Conservation (phyloP, 345 rosid species). For the Hibiscus syriacus region DNA sequence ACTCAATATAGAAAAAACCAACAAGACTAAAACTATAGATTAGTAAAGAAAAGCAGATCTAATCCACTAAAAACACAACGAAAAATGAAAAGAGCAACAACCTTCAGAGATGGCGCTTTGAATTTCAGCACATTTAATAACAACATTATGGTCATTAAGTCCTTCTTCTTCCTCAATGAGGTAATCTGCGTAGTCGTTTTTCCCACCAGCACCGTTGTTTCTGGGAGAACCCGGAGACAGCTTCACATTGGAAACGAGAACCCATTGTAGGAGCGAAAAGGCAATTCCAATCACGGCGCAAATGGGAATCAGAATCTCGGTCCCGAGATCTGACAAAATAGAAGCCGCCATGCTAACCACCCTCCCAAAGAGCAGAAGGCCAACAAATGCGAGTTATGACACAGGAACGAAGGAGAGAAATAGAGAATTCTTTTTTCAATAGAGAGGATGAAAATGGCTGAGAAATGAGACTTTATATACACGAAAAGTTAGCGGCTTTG, state of each 20-base stretch:
- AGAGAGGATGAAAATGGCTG: not conserved
- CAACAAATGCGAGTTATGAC: not conserved
- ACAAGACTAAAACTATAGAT: not conserved
- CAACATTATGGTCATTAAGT: slow-evolving; percentile 72
- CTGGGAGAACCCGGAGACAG: slow-evolving; percentile 28
- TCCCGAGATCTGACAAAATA: slow-evolving; percentile 60
- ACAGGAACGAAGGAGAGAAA: not conserved
- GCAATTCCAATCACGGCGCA: slow-evolving; percentile 75
- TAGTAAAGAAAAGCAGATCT: not conserved
- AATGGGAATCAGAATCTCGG: slow-evolving; percentile 73
- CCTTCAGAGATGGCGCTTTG: slow-evolving; percentile 86
- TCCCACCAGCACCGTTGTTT: slow-evolving; percentile 20
- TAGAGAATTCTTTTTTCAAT: not conserved
- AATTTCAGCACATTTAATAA: slow-evolving; percentile 79
- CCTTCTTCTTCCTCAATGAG: slow-evolving; percentile 95
- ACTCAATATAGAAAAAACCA: not conserved
- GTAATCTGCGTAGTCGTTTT: slow-evolving; percentile 53
- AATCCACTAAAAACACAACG: not conserved
- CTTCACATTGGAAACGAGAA: slow-evolving; percentile 63
- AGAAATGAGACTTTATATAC: not conserved
- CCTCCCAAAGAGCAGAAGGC: not conserved
- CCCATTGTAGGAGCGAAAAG: slow-evolving; percentile 72
- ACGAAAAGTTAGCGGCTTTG: not conserved
- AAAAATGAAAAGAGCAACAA: slow-evolving; percentile 8
- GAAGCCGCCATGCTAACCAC: slow-evolving; percentile 29